Evolutionary conservation across 1,284 basidiomycete genomes (phyloP), one percentile per base, ranked within the genome.

Genomic region (Malassezia cuniculi): DNA sequence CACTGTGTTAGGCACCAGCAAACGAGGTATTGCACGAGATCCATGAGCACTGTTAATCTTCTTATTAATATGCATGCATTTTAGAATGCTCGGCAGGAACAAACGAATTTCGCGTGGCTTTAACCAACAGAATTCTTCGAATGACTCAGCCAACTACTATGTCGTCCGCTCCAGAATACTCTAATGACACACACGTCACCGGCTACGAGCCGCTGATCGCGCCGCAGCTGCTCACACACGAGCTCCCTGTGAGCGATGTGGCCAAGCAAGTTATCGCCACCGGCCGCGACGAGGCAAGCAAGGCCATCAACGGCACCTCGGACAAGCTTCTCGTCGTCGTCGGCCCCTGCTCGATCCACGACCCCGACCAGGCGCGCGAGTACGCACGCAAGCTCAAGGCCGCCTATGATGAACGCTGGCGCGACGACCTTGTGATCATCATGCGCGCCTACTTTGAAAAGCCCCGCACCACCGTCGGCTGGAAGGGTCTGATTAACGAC

Each of bases 331-430:
- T 68, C 12, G 66, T 68, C 27, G 57, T 68, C 14, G 66, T 68
- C 48, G 90, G 90, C 4, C 90, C 90, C 14, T 97, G 90, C 73
- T 90, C 85, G 3, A 93, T 97, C 54, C 90, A 97, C 69, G 83
- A 79, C 20, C 71, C 84, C 4, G 77, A 80, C 33, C 83, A 89
- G 68, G 89, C 90, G 3, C 70, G 87, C 47, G 83, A 87, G 66
- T 97, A 97, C 67, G 89, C 87, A 21, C 71, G 72, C 20, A 39
- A 52, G 27, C 51, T 64, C 44, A 49, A 55, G 30, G 52, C 44
- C 15, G 47, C 45, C 9, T 55, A 52, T 29, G 38, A 45, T 6
- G 51, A 81, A 66, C 43, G 47, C 27, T 75, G 81, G 22, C 73
- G 79, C 10, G 78, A 76, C 70, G 73, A 90, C 57, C 74, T 95